Conservation (phyloP, 352 stramenopile genomes). For the Halophytophthora polymorphica region DNA sequence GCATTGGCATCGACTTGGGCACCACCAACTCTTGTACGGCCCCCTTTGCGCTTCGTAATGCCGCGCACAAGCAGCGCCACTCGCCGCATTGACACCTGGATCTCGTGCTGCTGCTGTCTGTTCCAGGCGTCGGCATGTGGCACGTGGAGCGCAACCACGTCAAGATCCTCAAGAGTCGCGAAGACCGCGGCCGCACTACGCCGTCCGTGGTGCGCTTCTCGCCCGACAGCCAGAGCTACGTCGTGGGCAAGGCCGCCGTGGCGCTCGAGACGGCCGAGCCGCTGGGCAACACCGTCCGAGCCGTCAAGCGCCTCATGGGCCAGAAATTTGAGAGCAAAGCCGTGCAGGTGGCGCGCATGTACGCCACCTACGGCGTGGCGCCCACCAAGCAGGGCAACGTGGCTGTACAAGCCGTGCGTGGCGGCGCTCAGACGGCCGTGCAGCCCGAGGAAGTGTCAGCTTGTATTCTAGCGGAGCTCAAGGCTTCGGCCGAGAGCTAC, state of each 20-base stretch:
- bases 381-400: conserved; percentile 57
- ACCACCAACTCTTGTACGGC: conserved; percentile 98
- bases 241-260: conserved; percentile 58
- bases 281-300: conserved; percentile 69
- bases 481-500: conserved; percentile 66
- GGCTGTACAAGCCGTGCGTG: conserved; percentile 42
- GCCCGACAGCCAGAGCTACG: conserved; percentile 34
- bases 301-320: conserved; percentile 84
- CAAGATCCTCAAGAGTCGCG: conserved; percentile 81
- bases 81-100: not conserved
- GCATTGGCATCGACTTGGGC: conserved; percentile 99
- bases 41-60: not conserved
- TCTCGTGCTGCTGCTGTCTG: not conserved
- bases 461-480: conserved; percentile 61
- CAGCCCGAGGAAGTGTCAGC: conserved; percentile 73
- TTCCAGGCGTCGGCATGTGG: conserved; percentile 73
- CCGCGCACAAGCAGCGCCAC: not conserved
- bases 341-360: conserved; percentile 48
- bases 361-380: conserved; percentile 49
- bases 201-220: conserved; percentile 79
- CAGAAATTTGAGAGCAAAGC: conserved; percentile 61
- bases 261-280: conserved; percentile 44
- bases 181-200: conserved; percentile 62
- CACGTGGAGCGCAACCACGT: conserved; percentile 74
- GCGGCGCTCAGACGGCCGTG: conserved; percentile 21